phyloP scores from a whole-genome alignment of 2,329 filamentous ascomycete species.

The Diaporthe citrichinensis region DNA sequence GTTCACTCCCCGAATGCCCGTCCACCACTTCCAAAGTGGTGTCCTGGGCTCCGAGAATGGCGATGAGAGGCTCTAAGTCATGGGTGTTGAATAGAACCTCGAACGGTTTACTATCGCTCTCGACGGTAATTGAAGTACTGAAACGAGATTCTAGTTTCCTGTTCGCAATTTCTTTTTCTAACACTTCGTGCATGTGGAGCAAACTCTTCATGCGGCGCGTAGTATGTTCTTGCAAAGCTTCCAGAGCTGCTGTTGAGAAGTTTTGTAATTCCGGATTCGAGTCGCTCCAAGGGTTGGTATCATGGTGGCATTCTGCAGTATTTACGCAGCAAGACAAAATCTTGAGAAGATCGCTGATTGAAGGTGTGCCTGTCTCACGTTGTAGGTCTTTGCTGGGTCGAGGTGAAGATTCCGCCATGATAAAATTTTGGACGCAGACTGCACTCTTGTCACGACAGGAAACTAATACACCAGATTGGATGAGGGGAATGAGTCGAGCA shows the following conservation, averaged over 20 bases:
- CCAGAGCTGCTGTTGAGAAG: slow-evolving; percentile 20
- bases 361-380: neutral
- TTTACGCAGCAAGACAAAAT: neutral
- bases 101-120: neutral
- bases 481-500: neutral
- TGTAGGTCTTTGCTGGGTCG: neutral
- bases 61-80: neutral
- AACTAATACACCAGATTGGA: no score
- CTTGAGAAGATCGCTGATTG: neutral
- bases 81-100: slow-evolving; percentile 2
- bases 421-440: neutral
- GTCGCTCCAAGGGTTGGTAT: slow-evolving; percentile 10
- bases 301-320: slow-evolving; percentile 1
- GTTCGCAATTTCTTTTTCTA: neutral
- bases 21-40: neutral
- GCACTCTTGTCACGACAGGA: no score
- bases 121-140: neutral
- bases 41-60: neutral
- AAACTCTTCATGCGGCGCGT: neutral
- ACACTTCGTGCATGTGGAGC: neutral
- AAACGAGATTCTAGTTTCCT: neutral
- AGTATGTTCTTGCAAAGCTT: neutral
- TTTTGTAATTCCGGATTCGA: neutral
- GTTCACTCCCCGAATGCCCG: neutral
- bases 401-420: neutral